phyloP scores from a whole-genome alignment of 2,329 filamentous ascomycete genomes.

The Colletotrichum gigasporum region DNA sequence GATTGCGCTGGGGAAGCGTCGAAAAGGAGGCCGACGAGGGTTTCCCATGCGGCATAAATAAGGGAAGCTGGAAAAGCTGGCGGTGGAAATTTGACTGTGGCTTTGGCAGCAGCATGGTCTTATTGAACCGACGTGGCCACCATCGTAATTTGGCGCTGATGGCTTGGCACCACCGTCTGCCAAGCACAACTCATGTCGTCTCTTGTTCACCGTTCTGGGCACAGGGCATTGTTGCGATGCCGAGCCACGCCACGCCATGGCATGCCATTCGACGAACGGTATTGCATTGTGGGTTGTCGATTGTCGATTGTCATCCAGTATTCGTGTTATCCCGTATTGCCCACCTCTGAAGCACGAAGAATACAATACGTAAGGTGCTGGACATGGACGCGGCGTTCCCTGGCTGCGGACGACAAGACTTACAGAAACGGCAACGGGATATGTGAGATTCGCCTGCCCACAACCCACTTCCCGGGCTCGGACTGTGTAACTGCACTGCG shows the following conservation, averaged over 20 bases:
- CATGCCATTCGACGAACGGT: conserved; percentile 14
- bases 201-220: background rate
- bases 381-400: background rate
- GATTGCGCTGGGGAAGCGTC: conserved; percentile 12
- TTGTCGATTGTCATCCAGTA: conserved; percentile 7
- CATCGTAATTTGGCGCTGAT: conserved; percentile 14
- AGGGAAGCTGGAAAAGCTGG: background rate
- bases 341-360: background rate
- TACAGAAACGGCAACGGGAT: conserved; percentile 4
- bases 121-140: background rate
- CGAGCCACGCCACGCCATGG: conserved; percentile 1
- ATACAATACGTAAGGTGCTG: conserved; percentile 2
- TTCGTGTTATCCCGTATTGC: background rate
- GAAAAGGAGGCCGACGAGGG: conserved; percentile 11
- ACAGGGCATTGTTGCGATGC: background rate
- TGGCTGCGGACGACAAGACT: background rate
- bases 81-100: background rate
- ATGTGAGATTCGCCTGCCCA: background rate
- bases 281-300: background rate
- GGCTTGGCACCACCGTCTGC: conserved; percentile 12
- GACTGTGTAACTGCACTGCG: too few species aligned
- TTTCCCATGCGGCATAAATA: conserved; percentile 8
- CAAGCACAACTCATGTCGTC: conserved; percentile 10
- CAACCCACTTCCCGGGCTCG: conserved; percentile 8
- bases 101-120: background rate